Evolutionary conservation across 306 rosid species (phyloP).

Genomic region (Cucurbita moschata): DNA sequence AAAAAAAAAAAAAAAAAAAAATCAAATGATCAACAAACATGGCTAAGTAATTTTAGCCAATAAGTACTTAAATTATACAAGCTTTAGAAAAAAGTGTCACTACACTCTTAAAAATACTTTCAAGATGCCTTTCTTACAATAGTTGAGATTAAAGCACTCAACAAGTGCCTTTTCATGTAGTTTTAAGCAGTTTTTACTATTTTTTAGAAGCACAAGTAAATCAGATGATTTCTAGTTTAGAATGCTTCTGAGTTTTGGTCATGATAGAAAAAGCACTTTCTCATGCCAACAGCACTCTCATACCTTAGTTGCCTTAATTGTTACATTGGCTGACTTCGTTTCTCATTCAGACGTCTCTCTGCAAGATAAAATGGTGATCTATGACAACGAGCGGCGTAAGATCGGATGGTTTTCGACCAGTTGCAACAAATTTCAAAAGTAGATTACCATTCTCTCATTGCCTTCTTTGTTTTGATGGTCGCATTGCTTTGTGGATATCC

Average conservation of each 20-base stretch:
- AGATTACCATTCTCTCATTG: neutral
- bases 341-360: constrained; percentile 38
- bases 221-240: neutral
- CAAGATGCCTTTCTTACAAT: too few species aligned
- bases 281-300: neutral
- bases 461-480: neutral
- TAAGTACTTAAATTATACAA: too few species aligned
- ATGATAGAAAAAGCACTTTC: neutral
- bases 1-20: too few species aligned
- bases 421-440: constrained; percentile 49
- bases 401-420: constrained; percentile 60
- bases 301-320: neutral
- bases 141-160: neutral
- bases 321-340: neutral
- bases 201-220: neutral
- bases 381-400: constrained; percentile 52
- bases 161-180: neutral
- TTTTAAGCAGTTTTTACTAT: too few species aligned
- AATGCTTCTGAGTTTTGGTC: neutral
- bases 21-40: too few species aligned
- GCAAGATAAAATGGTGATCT: constrained; percentile 52
- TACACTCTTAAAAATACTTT: too few species aligned
- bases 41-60: too few species aligned
- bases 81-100: too few species aligned
- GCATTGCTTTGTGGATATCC: neutral